A percentile compares a stretch with the other conserved stretches of the same genome.
phyloP scores from a whole-genome alignment of 1,284 basidiomycete species.

The Veloboletus limbatus region DNA sequence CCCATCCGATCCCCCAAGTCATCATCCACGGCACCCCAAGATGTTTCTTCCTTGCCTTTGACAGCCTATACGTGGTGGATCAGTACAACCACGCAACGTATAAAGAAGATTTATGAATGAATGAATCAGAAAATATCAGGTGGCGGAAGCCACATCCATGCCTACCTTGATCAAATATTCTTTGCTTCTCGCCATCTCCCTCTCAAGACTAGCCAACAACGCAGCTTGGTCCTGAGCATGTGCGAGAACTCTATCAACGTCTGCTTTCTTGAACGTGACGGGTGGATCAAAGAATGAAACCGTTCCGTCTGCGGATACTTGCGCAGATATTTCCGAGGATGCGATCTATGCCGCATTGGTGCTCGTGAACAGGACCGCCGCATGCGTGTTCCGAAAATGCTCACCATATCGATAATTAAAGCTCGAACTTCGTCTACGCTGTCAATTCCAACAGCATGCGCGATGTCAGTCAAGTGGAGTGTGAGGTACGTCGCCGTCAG shows the following conservation, averaged over 20 bases:
- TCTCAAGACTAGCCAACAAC: constrained; percentile 51
- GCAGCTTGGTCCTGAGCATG: constrained; percentile 56
- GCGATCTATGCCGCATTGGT: constrained; percentile 54
- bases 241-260: constrained; percentile 64
- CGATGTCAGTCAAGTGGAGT: constrained; percentile 68
- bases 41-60: constrained; percentile 32
- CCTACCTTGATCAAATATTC: constrained; percentile 67
- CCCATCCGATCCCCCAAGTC: constrained; percentile 27
- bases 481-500: constrained; percentile 78
- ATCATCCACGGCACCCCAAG: constrained; percentile 31
- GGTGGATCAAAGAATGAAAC: constrained; percentile 70
- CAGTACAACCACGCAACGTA: constrained; percentile 9
- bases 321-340: constrained; percentile 61
- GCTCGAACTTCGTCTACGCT: constrained; percentile 53
- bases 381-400: not conserved
- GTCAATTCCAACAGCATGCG: constrained; percentile 54
- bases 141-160: too few relatives aligned
- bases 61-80: constrained; percentile 22
- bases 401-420: constrained; percentile 70
- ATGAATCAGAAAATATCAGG: too few relatives aligned
- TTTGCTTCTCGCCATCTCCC: constrained; percentile 55
- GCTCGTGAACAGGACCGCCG: constrained; percentile 3
- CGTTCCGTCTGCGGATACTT: constrained; percentile 59
- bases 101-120: too few relatives aligned
- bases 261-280: constrained; percentile 57